Evolutionary conservation across 2,329 filamentous ascomycete species (phyloP).

Genomic region (Diplocarpon rosae): DNA sequence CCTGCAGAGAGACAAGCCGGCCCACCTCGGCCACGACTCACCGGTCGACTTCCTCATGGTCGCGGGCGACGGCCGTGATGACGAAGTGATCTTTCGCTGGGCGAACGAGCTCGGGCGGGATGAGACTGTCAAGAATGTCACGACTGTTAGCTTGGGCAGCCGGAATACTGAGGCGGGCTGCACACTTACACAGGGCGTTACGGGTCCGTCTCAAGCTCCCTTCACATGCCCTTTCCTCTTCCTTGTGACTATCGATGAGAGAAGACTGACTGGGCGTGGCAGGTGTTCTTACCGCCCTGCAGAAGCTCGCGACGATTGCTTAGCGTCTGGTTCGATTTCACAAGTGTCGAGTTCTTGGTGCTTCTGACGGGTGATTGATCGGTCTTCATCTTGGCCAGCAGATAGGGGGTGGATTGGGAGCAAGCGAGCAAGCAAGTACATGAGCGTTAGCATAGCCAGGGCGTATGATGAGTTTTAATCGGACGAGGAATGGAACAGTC

Average conservation of each 20-base stretch:
- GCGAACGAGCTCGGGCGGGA: slow-evolving; percentile 62
- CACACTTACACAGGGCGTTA: slow-evolving; percentile 84
- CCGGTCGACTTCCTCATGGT: slow-evolving; percentile 78
- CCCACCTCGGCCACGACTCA: slow-evolving; percentile 26
- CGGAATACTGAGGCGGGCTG: slow-evolving; percentile 80
- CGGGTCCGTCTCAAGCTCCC: slow-evolving; percentile 46
- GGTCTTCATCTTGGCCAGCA: too few relatives aligned
- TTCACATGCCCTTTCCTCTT: neutral
- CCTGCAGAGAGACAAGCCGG: slow-evolving; percentile 33
- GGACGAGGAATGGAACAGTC: neutral
- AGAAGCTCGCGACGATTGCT: slow-evolving; percentile 27
- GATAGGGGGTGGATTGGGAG: too few relatives aligned
- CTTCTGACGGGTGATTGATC: neutral
- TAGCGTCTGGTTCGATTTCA: too few relatives aligned
- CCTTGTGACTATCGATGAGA: neutral
- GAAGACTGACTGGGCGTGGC: too few relatives aligned
- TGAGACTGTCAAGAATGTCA: slow-evolving; percentile 53
- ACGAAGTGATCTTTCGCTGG: slow-evolving; percentile 91
- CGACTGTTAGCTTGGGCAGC: slow-evolving; percentile 77
- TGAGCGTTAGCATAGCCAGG: slow-evolving; percentile 6
- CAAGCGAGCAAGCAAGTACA: neutral
- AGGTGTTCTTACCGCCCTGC: slow-evolving; percentile 35
- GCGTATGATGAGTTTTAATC: neutral
- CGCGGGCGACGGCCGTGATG: slow-evolving; percentile 81
- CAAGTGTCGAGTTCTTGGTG: too few relatives aligned